Evolutionary conservation across 495 filamentous ascomycete species (phyloP), one percentile per base, ranked within the genome.

Genomic region (Aspergillus egyptiacus): DNA sequence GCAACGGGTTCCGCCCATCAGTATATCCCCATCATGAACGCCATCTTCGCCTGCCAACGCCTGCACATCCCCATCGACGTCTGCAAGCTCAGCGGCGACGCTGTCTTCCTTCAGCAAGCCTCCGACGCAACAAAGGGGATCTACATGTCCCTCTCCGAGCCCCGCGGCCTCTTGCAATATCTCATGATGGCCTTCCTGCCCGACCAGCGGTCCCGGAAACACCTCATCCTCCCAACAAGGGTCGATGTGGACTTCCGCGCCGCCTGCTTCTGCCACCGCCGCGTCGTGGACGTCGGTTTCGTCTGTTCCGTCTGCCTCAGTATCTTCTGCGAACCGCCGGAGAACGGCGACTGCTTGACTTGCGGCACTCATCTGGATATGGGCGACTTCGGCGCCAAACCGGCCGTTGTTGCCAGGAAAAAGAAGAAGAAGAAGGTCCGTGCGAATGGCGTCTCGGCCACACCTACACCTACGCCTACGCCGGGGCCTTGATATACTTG

Each of bases 11-110:
- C 89, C 4, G 83, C 91, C 0, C 78, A 84, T 24, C 91, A 96
- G 63, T 98, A 98, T 70, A 96, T 97, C 47, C 87, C 91, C 2
- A 86, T 96, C 38, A 98, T 97, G 91, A 98, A 97, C 71, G 77
- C 82, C 54, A 95, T 96, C 32, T 98, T 98, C 67, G 94, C 93
- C 8, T 90, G 91, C 50, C 89, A 77, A 55, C 84, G 91, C 44
- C 72, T 88, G 41, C 76, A 75, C 52, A 87, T 97, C 51, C 86
- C 93, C 11, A 87, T 98, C 62, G 91, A 96, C 64, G 86, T 95
- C 24, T 79, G 89, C 48, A 85, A 94, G 48, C 75, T 98, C 8
- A 79, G 86, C 34, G 89, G 88, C 6, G 84, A 88, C 56, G 84
- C 84, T 5, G 89, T 93, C n/a, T 95, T 98, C 61, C 71, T 98